Evolutionary conservation across 2,329 filamentous ascomycete species (phyloP).

Genomic region (Zelopaecilomyces penicillatus): DNA sequence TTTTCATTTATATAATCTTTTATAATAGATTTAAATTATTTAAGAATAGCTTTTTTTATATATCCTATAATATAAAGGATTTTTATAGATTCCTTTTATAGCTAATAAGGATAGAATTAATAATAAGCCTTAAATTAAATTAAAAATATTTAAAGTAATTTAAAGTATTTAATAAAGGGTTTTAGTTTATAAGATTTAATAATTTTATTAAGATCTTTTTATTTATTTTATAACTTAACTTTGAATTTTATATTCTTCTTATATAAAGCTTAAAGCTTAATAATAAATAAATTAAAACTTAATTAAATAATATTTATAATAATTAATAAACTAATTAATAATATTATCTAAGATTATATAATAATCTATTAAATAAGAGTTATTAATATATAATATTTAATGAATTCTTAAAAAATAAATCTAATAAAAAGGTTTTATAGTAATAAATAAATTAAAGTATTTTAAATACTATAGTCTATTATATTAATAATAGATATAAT

Average conservation of each 20-base stretch:
- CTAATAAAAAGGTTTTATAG: neutral
- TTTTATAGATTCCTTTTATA: neutral
- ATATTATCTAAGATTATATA: neutral
- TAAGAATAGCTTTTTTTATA: neutral
- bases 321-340: neutral
- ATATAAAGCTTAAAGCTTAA: neutral
- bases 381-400: neutral
- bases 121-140: conserved; percentile 5
- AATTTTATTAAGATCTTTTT: neutral
- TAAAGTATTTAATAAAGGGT: neutral
- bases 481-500: neutral
- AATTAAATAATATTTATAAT: neutral
- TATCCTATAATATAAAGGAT: conserved; percentile 2
- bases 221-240: no score
- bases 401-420: no score
- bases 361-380: neutral
- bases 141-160: neutral
- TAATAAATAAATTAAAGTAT: neutral
- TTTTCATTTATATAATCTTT: neutral
- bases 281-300: neutral
- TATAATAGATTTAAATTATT: neutral
- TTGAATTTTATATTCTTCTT: neutral
- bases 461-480: neutral
- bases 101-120: neutral
- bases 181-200: neutral